These are phyloP conservation scores for Sclerotinia sclerotiorum DNA, from an alignment of 2,329 filamentous ascomycete species.

Conservation along the genomic window DNA sequence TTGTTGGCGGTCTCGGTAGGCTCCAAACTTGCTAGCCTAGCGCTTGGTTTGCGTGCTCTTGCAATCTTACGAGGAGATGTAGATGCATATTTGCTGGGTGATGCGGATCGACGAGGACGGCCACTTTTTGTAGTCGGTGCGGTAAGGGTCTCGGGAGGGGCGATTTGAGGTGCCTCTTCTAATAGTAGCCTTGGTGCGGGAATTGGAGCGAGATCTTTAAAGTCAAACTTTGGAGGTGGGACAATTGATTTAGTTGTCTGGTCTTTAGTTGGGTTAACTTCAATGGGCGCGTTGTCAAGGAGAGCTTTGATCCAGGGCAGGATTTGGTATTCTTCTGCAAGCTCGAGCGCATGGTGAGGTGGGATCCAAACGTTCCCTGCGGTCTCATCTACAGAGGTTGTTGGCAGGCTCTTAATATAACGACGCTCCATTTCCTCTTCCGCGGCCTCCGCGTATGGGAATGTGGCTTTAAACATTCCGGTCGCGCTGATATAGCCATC, in stretches of 20 bases:
- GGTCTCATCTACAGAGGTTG: slow-evolving; percentile 86
- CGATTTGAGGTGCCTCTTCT: slow-evolving; percentile 15
- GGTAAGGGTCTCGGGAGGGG: slow-evolving; percentile 14
- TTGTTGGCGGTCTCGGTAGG: slow-evolving; percentile 47
- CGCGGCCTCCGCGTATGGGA: slow-evolving; percentile 69
- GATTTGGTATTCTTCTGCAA: slow-evolving; percentile 87
- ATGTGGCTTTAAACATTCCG: slow-evolving; percentile 90
- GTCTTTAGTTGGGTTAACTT: slow-evolving; percentile 43
- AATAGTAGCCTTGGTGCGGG: background rate
- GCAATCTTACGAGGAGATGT: slow-evolving; percentile 50
- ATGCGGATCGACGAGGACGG: slow-evolving; percentile 60
- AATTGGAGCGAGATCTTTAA: background rate
- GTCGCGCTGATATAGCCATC: slow-evolving; percentile 84
- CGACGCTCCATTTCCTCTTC: slow-evolving; percentile 76
- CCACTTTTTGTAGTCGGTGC: slow-evolving; percentile 39
- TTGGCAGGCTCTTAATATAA: slow-evolving; percentile 79
- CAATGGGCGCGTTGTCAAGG: slow-evolving; percentile 81
- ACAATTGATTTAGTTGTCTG: slow-evolving; percentile 70
- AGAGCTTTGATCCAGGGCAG: slow-evolving; percentile 87
- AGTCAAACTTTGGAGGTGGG: slow-evolving; percentile 70
- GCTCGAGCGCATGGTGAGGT: slow-evolving; percentile 72
- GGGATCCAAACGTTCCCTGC: slow-evolving; percentile 97
- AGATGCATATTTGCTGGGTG: slow-evolving; percentile 52
- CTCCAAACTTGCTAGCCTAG: slow-evolving; percentile 46
- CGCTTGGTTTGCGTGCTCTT: slow-evolving; percentile 44